Evolutionary conservation across 768 basidiomycete genomes (phyloP), one percentile per base, ranked within the genome.

Genomic region (Termitomyces sp.): DNA sequence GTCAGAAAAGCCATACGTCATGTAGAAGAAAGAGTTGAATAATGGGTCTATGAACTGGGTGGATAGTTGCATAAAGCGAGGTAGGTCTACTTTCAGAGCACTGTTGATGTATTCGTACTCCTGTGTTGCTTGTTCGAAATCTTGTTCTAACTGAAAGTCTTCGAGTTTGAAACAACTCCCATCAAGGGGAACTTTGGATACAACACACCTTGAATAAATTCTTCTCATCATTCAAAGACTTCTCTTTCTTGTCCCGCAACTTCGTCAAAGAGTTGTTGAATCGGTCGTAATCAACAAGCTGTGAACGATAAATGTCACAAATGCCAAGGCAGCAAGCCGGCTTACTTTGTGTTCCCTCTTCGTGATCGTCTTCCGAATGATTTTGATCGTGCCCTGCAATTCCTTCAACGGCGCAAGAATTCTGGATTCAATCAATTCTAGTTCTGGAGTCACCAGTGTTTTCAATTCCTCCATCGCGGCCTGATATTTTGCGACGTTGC

Each of bases 21-120:
- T 98, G 72, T 96, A 99, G 79, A 90, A 99, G 81, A 95, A 95
- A 18, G 94, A 96, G 66, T 96, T 89, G 83, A 98, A 99, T n/a
- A 98, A 78, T 0, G 97, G 97, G 64, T 95, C 89, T 69, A 98
- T 93, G 74, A 98, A 98, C 63, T 87, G 84, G 2, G 93, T 89
- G 1, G 90, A 80, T 61, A 98, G 83, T 31, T 77, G 78, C 82
- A 98, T 87, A 79, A 98, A 98, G n/a, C 85, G 85, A 3, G 95
- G 95, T 34, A 99, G 78, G 67, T 99, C 97, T 58, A 85, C 81
- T 77, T 99, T 98, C 74, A 98, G 76, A 6, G 88, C 81, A 60
- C 81, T 87, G 70, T 96, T 98, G 75, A 94, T 90, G 67, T 89
- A 92, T 59, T 97, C 95, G 63, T 95, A 98, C 66, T 98, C 95